phyloP scores from a whole-genome alignment of 2,329 filamentous ascomycete species.

The Xylaria polymorpha region DNA sequence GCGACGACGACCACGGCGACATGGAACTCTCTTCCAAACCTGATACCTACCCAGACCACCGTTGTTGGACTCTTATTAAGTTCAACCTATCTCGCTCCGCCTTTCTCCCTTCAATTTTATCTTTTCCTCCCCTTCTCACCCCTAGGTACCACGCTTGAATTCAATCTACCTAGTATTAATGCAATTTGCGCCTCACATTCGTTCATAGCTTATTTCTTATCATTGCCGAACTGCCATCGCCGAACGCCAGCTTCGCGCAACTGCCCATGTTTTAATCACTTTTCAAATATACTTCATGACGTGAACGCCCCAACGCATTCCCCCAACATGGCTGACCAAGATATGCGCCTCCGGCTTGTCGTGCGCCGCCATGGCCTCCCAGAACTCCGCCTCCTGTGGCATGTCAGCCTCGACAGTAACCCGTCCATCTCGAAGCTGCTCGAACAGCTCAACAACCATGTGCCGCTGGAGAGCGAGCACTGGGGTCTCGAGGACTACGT shows the following conservation, averaged over 20 bases:
- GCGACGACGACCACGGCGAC: neutral
- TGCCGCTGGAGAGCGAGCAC: conserved; percentile 82
- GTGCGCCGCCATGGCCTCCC: conserved; percentile 81
- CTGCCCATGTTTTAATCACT: neutral
- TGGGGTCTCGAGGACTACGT: conserved; percentile 93
- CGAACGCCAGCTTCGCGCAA: neutral
- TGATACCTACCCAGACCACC: conserved; percentile 4
- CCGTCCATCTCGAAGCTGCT: conserved; percentile 81
- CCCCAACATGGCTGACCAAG: conserved; percentile 50
- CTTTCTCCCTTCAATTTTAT: neutral
- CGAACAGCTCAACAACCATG: conserved; percentile 79
- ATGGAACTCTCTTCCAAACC: neutral
- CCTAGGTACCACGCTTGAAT: neutral
- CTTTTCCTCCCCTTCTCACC: neutral
- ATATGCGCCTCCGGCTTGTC: conserved; percentile 78
- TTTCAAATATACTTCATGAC: neutral
- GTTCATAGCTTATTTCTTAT: neutral
- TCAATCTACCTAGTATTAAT: neutral
- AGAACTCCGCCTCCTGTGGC: conserved; percentile 77
- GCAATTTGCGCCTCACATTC: neutral
- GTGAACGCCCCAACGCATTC: neutral
- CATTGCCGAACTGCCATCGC: neutral
- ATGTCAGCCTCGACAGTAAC: conserved; percentile 65
- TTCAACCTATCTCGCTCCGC: neutral
- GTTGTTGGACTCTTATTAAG: neutral